Evolutionary conservation across 2,329 filamentous ascomycete genomes (phyloP), one percentile per base, ranked within the genome.

Genomic region (Rutstroemia sp.): DNA sequence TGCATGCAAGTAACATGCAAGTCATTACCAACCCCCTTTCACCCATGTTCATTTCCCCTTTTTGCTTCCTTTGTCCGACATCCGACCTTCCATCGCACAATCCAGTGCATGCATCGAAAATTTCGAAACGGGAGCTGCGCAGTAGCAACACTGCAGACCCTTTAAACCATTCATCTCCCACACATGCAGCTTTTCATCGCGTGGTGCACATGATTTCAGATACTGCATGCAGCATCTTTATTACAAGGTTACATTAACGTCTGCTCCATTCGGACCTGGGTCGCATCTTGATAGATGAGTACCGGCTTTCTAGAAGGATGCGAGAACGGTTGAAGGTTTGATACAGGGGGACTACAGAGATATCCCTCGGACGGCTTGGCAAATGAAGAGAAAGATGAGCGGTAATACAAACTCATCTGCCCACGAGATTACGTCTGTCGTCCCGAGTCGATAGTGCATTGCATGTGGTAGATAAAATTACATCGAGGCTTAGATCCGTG

Each of bases 231-330:
- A 42, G 9, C 19, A 19, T 23, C 8, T 8, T 8, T 23, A 23
- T 51, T 51, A 21, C 25, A 25, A 7, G 16, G 8, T 34, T 21
- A 21, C 42, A 10, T 44, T 37, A 5, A 17, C 25, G 17, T 17
- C 8, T 27, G 7, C 27, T 12, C 23, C 30, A 6, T 34, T n/a
- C 38, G 27, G 23, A 53, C 60, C 46, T 42, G 45, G n/a, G 23
- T 42, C 14, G 25, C 21, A 44, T 44, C 37, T 48, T 50, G 34
- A 17, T 27, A 34, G 23, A 42, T 34, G 16, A 37, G n/a, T 51
- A 51, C 53, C 47, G 38, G 41, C 19, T 34, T 55, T 55, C 53
- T 55, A 44, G 53, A 55, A 55, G 53, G 46, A 51, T 45, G 50
- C 47, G 46, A 55, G 53, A 55, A 55, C 41, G 27, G 46, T 27